phyloP scores from a whole-genome alignment of 495 filamentous ascomycete species.

The Penicillium coffeae region DNA sequence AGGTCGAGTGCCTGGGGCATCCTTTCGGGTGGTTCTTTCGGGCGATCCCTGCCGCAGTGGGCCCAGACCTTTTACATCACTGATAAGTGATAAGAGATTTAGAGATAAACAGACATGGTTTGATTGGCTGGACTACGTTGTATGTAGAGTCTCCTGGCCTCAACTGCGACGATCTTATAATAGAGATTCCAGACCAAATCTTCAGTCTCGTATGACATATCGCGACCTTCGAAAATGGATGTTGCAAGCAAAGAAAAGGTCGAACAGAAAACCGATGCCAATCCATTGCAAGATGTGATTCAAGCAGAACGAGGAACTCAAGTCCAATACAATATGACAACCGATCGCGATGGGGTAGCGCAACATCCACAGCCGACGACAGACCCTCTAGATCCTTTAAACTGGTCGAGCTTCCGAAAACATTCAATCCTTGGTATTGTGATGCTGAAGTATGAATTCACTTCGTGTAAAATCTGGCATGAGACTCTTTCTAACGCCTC shows the following conservation, averaged over 20 bases:
- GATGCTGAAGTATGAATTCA: conserved; percentile 49
- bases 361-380: conserved; percentile 49
- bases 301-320: conserved; percentile 8
- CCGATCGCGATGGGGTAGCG: conserved; percentile 32
- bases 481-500: not conserved
- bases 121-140: not conserved
- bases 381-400: conserved; percentile 57
- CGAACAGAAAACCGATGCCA: not conserved
- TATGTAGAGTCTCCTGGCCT: too few relatives aligned
- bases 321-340: conserved; percentile 6
- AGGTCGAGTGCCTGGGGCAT: not conserved
- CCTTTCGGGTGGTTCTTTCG: not conserved
- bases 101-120: not conserved
- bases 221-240: not conserved
- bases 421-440: conserved; percentile 51
- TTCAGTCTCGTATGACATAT: not conserved
- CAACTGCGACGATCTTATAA: too few relatives aligned
- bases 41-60: not conserved
- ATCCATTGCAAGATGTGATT: not conserved
- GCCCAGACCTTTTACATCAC: not conserved
- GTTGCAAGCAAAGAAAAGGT: not conserved
- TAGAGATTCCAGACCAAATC: too few relatives aligned
- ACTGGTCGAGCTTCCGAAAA: conserved; percentile 51
- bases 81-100: not conserved
- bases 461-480: not conserved